These are phyloP conservation scores for Hymenoscyphus albidus DNA, from an alignment of 2,329 filamentous ascomycete genomes.

Conservation along the genomic window DNA sequence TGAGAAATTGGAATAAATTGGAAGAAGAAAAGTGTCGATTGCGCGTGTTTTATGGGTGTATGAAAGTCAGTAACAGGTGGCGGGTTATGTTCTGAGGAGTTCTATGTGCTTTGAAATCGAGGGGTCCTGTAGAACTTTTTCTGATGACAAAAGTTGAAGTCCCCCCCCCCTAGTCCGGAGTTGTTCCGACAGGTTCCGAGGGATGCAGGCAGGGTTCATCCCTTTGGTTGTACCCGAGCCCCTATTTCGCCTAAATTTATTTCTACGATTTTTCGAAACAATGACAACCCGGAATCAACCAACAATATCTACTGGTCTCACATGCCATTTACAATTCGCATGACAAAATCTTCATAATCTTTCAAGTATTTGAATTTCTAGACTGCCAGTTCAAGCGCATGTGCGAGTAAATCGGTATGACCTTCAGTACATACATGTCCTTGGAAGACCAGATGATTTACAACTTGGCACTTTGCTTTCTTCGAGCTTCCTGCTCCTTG, in stretches of 20 bases:
- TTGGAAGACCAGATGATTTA: constrained; percentile 39
- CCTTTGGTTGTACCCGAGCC: not conserved
- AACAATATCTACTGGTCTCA: too few species aligned
- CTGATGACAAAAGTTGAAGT: constrained; percentile 15
- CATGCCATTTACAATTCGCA: too few species aligned
- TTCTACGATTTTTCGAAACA: not conserved
- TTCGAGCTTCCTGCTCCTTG: constrained; percentile 65
- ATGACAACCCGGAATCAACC: too few species aligned
- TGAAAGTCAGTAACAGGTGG: not conserved
- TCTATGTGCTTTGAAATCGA: constrained; percentile 24
- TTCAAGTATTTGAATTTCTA: not conserved
- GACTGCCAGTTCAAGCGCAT: not conserved
- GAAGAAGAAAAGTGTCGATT: not conserved
- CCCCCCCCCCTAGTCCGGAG: not conserved
- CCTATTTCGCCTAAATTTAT: not conserved
- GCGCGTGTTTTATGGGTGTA: constrained; percentile 5
- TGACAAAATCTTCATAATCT: not conserved
- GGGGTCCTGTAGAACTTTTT: constrained; percentile 14
- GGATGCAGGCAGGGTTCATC: not conserved
- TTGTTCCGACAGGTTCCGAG: not conserved
- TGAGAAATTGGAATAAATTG: not conserved
- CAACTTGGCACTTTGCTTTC: constrained; percentile 62
- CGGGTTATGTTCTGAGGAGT: constrained; percentile 8
- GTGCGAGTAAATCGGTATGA: not conserved
- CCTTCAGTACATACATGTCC: not conserved